These are phyloP conservation scores for Ogataea siamensis DNA, from an alignment of 805 yeast genomes.

Conservation along the genomic window DNA sequence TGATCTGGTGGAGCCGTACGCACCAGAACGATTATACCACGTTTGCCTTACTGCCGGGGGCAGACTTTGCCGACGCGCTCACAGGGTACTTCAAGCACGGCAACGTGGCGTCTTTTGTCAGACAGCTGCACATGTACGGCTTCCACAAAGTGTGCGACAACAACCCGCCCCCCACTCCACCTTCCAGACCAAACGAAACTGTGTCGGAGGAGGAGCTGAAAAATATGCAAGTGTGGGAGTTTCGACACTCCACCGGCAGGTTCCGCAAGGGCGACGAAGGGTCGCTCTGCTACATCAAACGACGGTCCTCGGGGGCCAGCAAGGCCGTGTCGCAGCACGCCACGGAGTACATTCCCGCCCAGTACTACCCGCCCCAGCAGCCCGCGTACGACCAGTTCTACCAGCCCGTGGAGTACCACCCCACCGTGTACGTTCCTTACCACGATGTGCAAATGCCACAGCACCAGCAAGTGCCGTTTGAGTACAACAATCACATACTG, in stretches of 20 bases:
- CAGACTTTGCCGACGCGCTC: slow-evolving; percentile 58
- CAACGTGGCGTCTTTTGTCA: slow-evolving; percentile 87
- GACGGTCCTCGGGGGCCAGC: slow-evolving; percentile 43
- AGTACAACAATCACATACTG: slow-evolving; percentile 7
- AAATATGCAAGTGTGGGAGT: slow-evolving; percentile 49
- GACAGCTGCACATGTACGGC: slow-evolving; percentile 95
- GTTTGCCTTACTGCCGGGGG: slow-evolving; percentile 62
- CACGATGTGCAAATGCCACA: slow-evolving; percentile 17
- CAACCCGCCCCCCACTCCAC: slow-evolving; percentile 23
- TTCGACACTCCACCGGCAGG: slow-evolving; percentile 50
- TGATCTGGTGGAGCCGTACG: slow-evolving; percentile 64
- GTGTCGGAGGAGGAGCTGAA: slow-evolving; percentile 19
- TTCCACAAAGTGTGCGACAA: slow-evolving; percentile 75
- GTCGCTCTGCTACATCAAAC: slow-evolving; percentile 43
- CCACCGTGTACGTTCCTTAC: slow-evolving; percentile 17
- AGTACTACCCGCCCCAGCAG: slow-evolving; percentile 4
- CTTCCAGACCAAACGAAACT: slow-evolving; percentile 1
- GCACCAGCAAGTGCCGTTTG: slow-evolving; percentile 9
- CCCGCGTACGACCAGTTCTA: slow-evolving; percentile 13
- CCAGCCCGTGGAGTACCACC: slow-evolving; percentile 22
- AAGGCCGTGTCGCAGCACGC: slow-evolving; percentile 10
- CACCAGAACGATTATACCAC: slow-evolving; percentile 45
- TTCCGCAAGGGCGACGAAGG: slow-evolving; percentile 48
- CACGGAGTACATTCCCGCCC: slow-evolving; percentile 10
- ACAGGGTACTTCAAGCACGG: slow-evolving; percentile 90